A percentile compares a stretch with the other conserved stretches of the same genome.
phyloP scores from a whole-genome alignment of 2,329 filamentous ascomycete species.

The Dactylellina drechsleri region DNA sequence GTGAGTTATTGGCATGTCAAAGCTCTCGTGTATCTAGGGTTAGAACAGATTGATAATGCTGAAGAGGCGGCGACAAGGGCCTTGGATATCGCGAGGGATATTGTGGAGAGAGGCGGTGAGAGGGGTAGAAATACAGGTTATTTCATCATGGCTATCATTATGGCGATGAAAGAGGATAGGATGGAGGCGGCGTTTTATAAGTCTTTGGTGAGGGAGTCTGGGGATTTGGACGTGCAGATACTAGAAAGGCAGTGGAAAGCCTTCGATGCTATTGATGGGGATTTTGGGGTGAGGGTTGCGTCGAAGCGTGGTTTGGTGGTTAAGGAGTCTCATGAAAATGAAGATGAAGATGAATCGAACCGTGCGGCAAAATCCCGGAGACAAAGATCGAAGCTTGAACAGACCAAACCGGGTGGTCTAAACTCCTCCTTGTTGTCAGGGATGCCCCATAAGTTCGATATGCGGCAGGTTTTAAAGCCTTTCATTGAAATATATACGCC shows the following conservation, averaged over 20 bases:
- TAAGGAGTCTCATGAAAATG: background rate
- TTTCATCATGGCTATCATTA: slow-evolving; percentile 17
- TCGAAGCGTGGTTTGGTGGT: background rate
- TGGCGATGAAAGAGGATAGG: background rate
- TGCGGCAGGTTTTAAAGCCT: no score
- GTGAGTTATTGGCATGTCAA: slow-evolving; percentile 15
- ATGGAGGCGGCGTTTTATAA: slow-evolving; percentile 26
- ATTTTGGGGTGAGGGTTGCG: background rate
- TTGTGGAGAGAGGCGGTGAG: background rate
- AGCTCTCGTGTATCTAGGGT: slow-evolving; percentile 6
- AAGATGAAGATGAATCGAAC: background rate
- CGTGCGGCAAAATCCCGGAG: background rate
- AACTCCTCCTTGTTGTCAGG: no score
- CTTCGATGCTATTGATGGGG: background rate
- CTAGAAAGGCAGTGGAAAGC: background rate
- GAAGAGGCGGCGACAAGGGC: slow-evolving; percentile 8
- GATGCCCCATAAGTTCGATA: no score
- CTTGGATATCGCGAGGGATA: background rate
- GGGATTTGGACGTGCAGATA: background rate
- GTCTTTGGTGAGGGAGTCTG: background rate
- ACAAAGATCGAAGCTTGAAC: background rate
- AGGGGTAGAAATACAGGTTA: slow-evolving; percentile 1
- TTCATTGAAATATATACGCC: no score
- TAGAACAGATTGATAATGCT: background rate
- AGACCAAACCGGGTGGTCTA: background rate